A percentile compares a stretch with the other conserved stretches of the same genome.
phyloP scores from a whole-genome alignment of 2,329 filamentous ascomycete genomes.

The Zymoseptoria brevis region DNA sequence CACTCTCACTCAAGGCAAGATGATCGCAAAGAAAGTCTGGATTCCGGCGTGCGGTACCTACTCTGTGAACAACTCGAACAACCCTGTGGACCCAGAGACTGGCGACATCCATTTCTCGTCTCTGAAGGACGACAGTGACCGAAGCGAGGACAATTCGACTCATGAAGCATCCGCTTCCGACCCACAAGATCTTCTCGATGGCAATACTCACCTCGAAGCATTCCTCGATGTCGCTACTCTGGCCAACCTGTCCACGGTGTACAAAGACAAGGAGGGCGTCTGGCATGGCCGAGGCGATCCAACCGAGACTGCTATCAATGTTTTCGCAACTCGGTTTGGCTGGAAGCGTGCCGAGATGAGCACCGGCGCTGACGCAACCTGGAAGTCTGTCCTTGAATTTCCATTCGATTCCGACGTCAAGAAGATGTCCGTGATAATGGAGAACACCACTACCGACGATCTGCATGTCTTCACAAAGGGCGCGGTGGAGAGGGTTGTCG shows the following conservation, averaged over 20 bases:
- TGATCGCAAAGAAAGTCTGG: slow-evolving; percentile 57
- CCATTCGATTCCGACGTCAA: slow-evolving; percentile 69
- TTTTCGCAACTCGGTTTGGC: slow-evolving; percentile 60
- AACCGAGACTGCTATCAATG: slow-evolving; percentile 67
- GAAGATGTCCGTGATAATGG: slow-evolving; percentile 66
- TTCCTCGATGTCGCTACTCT: slow-evolving; percentile 54
- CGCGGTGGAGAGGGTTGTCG: slow-evolving; percentile 61
- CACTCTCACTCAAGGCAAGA: slow-evolving; percentile 49
- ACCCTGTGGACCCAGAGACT: slow-evolving; percentile 54
- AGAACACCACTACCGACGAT: slow-evolving; percentile 47
- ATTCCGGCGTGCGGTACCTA: slow-evolving; percentile 54
- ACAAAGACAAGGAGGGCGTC: slow-evolving; percentile 46
- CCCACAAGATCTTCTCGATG: slow-evolving; percentile 31
- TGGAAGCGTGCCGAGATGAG: slow-evolving; percentile 23
- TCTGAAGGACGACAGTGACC: slow-evolving; percentile 9
- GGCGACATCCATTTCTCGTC: slow-evolving; percentile 45
- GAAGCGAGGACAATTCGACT: slow-evolving; percentile 12
- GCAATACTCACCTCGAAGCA: slow-evolving; percentile 43
- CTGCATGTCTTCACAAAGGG: slow-evolving; percentile 54
- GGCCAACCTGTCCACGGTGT: slow-evolving; percentile 57
- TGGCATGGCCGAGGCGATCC: slow-evolving; percentile 61
- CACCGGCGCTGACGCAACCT: slow-evolving; percentile 32
- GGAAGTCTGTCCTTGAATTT: slow-evolving; percentile 58
- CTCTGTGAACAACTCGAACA: slow-evolving; percentile 48
- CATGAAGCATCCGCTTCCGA: slow-evolving; percentile 10